Evolutionary conservation across 2,329 filamentous ascomycete species (phyloP).

Genomic region (Trichoderma sp.): DNA sequence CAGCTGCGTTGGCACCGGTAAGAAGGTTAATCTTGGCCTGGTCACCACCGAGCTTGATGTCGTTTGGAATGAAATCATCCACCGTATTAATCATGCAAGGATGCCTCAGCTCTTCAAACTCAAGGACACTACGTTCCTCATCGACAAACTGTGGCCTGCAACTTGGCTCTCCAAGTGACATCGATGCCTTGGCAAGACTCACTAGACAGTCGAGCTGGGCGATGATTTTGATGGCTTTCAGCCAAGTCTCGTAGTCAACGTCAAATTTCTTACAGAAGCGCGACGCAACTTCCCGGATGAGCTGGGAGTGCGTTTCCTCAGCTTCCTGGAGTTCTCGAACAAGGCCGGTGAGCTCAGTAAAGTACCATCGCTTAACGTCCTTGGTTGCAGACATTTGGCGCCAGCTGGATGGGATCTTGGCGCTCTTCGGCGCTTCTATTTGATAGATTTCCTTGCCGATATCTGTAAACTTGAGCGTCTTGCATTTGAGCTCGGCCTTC

Average conservation of each 20-base stretch:
- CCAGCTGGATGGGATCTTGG: constrained; percentile 87
- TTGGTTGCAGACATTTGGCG: constrained; percentile 94
- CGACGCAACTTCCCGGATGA: constrained; percentile 79
- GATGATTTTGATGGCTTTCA: constrained; percentile 84
- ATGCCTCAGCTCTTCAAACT: constrained; percentile 89
- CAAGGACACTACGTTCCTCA: constrained; percentile 78
- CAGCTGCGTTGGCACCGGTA: constrained; percentile 94
- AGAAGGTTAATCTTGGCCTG: constrained; percentile 82
- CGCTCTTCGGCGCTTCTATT: constrained; percentile 79
- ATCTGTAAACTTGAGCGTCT: constrained; percentile 71
- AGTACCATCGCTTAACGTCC: constrained; percentile 91
- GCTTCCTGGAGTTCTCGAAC: constrained; percentile 90
- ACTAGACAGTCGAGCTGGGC: constrained; percentile 94
- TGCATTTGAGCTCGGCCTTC: constrained; percentile 71
- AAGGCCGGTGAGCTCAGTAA: constrained; percentile 73
- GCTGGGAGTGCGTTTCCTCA: constrained; percentile 88
- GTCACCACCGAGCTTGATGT: constrained; percentile 80
- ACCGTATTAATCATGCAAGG: constrained; percentile 90
- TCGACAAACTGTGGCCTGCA: constrained; percentile 89
- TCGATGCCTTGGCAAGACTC: constrained; percentile 85
- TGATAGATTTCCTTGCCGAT: constrained; percentile 98
- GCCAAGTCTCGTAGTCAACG: constrained; percentile 78
- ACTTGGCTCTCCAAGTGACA: constrained; percentile 77
- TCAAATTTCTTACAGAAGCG: constrained; percentile 89
- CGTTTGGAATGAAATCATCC: constrained; percentile 94